Evolutionary conservation across 176 grass and related monocot genomes (phyloP), one percentile per base, ranked within the genome.

Genomic region (Microstegium vimineum): DNA sequence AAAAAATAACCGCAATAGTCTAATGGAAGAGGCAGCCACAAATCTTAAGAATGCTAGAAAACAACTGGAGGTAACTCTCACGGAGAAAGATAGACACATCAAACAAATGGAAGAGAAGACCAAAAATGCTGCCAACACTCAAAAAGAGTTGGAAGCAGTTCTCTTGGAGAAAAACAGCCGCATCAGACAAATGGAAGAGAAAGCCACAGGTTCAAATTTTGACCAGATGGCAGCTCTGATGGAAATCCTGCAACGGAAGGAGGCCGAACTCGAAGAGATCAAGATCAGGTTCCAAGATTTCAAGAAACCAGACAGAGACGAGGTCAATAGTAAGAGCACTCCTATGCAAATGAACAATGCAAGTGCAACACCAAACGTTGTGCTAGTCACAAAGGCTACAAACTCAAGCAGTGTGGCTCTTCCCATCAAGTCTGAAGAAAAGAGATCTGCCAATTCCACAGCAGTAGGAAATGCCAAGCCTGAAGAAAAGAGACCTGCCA

Each of bases 221-320:
- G 86, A 89, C 40, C 88, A 86, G 76, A 75, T 90, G 65, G 80
- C 82, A 74, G 78, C 47, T 77, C 80, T 98, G n/a, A 90, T 89
- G 78, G 75, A 93, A 75, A 83, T 91, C 47, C 52, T 98, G 18
- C 89, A 98, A 57, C 28, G 68, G 43, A 98, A 95, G 82, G 91
- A 98, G 69, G 63, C 76, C 0, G 85, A 95, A 75, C 92, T 98
- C 20, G 93, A 98, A 84, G 90, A 95, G 75, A 86, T 98, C 66
- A 95, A 89, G 75, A 30, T 47, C 8, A 88, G 49, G 45, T 79
- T 83, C 80, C 86, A 74, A 68, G 74, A 83, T 37, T 22, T 56
- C 71, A 76, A 67, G 47, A 86, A 68, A 68, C 15, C 67, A 68
- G 60, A 86, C 16, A 83, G 68, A 59, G 62, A 23, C 0, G 23